These are phyloP conservation scores for California macrophylla DNA, from an alignment of 441 rosid genomes.

Conservation along the genomic window DNA sequence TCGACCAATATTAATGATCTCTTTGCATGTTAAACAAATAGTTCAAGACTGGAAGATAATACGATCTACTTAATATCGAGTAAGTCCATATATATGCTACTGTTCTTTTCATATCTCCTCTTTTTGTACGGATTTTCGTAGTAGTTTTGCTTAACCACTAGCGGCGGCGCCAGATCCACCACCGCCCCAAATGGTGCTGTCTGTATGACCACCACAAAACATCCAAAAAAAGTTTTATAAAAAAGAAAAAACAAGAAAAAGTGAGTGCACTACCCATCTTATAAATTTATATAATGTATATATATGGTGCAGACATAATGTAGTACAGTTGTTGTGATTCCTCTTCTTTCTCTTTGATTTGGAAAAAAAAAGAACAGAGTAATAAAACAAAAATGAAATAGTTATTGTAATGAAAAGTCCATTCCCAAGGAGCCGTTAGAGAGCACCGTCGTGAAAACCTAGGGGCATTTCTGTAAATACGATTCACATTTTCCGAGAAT, in stretches of 20 bases:
- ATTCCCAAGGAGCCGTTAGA: slow-evolving; percentile 23
- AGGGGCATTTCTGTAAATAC: slow-evolving; percentile 24
- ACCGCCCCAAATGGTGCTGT: not conserved
- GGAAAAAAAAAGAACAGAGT: not conserved
- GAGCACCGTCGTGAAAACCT: slow-evolving; percentile 4
- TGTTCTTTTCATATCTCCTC: no score
- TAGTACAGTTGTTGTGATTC: not conserved
- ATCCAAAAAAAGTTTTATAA: not conserved
- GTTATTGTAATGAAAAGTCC: not conserved
- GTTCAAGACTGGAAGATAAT: no score
- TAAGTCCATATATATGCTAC: no score
- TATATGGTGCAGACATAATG: not conserved
- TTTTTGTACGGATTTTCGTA: no score
- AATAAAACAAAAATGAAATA: not conserved
- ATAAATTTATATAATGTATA: not conserved
- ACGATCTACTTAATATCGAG: no score
- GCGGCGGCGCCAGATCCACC: not conserved
- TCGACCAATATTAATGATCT: no score
- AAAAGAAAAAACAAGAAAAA: not conserved
- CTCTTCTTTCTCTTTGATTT: not conserved
- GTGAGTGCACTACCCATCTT: not conserved
- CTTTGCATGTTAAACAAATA: no score
- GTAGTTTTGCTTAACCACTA: no score
- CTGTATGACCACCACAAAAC: not conserved
- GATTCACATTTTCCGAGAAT: not conserved